A percentile compares a stretch with the other conserved stretches of the same genome.
Conservation (phyloP, 306 rosid genomes). For the Mucuna pruriens region DNA sequence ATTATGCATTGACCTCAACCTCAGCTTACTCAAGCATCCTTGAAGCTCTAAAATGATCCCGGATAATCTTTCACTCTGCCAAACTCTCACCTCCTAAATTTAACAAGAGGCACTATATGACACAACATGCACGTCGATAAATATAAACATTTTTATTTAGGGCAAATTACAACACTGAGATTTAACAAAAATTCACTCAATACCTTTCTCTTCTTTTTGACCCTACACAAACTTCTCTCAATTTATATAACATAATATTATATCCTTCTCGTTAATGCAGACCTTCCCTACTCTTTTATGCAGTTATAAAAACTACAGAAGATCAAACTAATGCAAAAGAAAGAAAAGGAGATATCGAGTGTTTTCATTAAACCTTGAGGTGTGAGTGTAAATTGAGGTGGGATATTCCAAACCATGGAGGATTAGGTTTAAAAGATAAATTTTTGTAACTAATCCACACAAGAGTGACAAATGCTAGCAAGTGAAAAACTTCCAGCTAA, state of each 20-base stretch:
- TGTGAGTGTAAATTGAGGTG: not conserved
- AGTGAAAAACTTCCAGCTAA: slow-evolving; percentile 13
- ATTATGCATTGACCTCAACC: not conserved
- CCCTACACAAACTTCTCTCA: not conserved
- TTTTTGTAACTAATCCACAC: not conserved
- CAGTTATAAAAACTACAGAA: not conserved
- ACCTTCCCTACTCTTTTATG: no score
- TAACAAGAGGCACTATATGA: not conserved
- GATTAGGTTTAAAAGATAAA: not conserved
- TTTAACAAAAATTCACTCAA: not conserved
- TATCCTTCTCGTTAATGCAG: not conserved
- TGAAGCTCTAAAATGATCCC: not conserved
- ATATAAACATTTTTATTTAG: no score
- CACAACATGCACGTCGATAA: not conserved
- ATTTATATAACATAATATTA: not conserved
- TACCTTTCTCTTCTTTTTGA: not conserved
- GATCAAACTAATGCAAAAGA: not conserved
- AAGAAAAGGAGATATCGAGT: not conserved
- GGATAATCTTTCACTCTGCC: not conserved
- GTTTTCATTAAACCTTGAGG: not conserved
- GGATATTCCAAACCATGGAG: slow-evolving; percentile 21
- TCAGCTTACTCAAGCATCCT: not conserved
- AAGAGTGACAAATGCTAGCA: not conserved
- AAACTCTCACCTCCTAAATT: not conserved
- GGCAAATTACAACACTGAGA: not conserved